Percentiles rank a stretch among this genome's conserved stretches.
Conservation (phyloP, 345 rosid species). For the Excoecaria cochinchinensis region DNA sequence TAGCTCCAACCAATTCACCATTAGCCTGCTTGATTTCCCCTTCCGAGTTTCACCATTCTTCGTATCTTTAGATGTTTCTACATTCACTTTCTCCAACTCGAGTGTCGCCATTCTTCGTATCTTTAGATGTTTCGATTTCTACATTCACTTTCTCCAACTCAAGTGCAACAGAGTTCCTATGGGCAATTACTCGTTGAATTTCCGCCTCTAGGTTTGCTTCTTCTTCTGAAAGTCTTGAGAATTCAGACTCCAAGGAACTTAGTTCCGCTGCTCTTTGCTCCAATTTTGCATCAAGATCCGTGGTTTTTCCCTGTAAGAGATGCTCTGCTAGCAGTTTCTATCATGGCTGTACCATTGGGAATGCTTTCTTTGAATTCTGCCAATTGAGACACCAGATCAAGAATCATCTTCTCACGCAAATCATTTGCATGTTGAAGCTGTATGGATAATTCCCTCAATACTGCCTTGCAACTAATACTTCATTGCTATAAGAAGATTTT, state of each 20-base stretch:
- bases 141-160: not conserved
- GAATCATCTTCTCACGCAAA: not conserved
- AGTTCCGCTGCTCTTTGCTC: not conserved
- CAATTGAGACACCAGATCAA: not conserved
- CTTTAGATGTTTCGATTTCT: not conserved
- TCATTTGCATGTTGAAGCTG: not conserved
- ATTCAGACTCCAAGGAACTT: slow-evolving; percentile 2
- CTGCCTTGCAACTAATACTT: not conserved
- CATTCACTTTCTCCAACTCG: not conserved
- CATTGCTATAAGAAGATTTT: not conserved
- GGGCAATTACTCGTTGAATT: not conserved
- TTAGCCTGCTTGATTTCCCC: not conserved
- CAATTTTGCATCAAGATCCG: not conserved
- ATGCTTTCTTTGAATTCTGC: slow-evolving; percentile 4
- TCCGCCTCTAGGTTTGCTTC: not conserved
- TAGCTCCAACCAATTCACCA: not conserved
- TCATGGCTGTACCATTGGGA: not conserved
- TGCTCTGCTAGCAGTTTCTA: not conserved
- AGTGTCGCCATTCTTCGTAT: not conserved
- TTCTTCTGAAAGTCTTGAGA: slow-evolving; percentile 6
- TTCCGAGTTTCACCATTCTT: slow-evolving; percentile 1
- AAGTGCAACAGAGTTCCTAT: not conserved
- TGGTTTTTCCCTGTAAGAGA: too few species aligned
- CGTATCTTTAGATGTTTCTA: not conserved
- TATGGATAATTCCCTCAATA: not conserved